phyloP scores from a whole-genome alignment of 768 basidiomycete genomes.

The Serendipita vermifera region DNA sequence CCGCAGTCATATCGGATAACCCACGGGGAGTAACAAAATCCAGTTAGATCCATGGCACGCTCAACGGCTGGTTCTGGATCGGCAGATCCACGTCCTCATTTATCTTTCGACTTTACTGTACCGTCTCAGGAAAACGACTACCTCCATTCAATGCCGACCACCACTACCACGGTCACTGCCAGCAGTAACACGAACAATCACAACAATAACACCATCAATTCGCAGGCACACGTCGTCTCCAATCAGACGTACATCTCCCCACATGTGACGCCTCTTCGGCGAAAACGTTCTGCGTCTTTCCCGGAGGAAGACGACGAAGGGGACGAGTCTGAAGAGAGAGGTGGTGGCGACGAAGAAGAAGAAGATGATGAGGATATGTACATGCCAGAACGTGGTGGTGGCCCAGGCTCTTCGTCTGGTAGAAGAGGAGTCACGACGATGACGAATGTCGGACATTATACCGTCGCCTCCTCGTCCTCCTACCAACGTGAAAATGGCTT shows the following conservation, averaged over 20 bases:
- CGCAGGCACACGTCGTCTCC: not conserved
- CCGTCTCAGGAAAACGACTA: not conserved
- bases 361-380: not conserved
- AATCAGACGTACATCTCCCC: not conserved
- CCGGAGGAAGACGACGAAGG: constrained; percentile 1
- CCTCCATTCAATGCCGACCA: not conserved
- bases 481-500: no score
- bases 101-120: constrained; percentile 3
- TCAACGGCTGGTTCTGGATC: no score
- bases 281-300: not conserved
- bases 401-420: no score
- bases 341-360: constrained; percentile 6
- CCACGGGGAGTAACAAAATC: no score
- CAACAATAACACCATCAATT: not conserved
- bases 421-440: no score
- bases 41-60: no score
- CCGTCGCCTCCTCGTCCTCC: no score
- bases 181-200: not conserved
- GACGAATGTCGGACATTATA: no score
- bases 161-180: not conserved
- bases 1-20: no score
- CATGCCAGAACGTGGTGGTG: no score
- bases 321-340: constrained; percentile 1
- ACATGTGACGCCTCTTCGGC: not conserved
- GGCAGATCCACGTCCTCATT: no score